A percentile compares a stretch with the other conserved stretches of the same genome.
Conservation (phyloP, 2,329 filamentous ascomycete genomes). For the Lasiodiplodia theobromae region DNA sequence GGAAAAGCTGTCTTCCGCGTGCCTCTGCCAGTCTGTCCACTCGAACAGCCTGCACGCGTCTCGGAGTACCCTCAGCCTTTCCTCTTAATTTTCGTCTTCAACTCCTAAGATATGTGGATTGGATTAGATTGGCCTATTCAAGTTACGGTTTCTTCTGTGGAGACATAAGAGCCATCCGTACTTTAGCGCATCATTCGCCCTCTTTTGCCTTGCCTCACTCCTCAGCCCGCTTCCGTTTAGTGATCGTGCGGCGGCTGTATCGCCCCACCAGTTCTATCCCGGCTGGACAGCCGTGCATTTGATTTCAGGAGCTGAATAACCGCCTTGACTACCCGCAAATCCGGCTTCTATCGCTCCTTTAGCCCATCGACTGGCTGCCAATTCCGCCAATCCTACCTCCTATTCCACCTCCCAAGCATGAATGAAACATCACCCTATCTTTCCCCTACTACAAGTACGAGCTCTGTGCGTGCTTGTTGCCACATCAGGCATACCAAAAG, state of each 20-base stretch:
- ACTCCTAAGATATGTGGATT: background rate
- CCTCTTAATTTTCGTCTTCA: no score
- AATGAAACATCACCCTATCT: slow-evolving; percentile 47
- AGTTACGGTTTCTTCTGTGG: slow-evolving; percentile 2
- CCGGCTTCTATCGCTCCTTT: slow-evolving; percentile 67
- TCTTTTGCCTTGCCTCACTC: background rate
- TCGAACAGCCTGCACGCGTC: no score
- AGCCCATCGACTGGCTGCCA: slow-evolving; percentile 73
- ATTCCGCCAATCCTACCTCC: slow-evolving; percentile 79
- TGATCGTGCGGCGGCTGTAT: slow-evolving; percentile 1
- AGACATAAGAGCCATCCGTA: slow-evolving; percentile 7
- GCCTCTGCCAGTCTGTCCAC: no score
- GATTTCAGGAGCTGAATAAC: no score
- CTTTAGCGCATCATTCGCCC: background rate
- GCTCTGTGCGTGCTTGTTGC: background rate
- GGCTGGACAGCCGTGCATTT: no score
- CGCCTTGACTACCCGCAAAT: no score
- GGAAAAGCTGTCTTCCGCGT: no score
- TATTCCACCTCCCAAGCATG: slow-evolving; percentile 66
- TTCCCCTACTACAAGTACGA: background rate
- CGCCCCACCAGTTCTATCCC: background rate
- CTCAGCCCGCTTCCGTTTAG: background rate
- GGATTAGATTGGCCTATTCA: background rate
- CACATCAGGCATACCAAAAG: background rate
- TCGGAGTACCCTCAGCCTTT: no score